Percentiles rank a stretch among this genome's conserved stretches.
These are phyloP conservation scores for Daphne laureola DNA, from an alignment of 441 rosid genomes.

Conservation along the genomic window DNA sequence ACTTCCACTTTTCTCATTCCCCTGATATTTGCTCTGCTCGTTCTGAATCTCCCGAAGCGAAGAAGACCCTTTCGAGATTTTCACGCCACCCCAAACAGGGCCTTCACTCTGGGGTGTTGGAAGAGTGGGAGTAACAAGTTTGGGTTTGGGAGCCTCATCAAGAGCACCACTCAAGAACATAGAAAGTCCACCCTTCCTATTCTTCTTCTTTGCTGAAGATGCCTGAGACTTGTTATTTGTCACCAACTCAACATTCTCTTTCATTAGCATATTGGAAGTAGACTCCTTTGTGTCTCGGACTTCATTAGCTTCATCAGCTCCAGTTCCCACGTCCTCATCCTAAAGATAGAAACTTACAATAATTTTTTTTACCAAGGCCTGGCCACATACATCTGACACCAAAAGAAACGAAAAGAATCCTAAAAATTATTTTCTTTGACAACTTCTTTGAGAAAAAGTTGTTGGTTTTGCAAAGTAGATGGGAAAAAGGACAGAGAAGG, in stretches of 20 bases:
- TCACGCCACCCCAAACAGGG: slow-evolving; percentile 98
- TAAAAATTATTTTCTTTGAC: too few species aligned
- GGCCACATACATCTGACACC: too few species aligned
- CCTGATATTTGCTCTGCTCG: slow-evolving; percentile 70
- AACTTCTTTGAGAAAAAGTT: too few species aligned
- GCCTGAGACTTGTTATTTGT: slow-evolving; percentile 35
- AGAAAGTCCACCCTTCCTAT: slow-evolving; percentile 94
- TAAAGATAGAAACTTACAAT: slow-evolving; percentile 14
- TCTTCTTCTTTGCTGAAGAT: slow-evolving; percentile 58
- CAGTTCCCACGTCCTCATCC: slow-evolving; percentile 29
- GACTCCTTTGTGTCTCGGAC: slow-evolving; percentile 28
- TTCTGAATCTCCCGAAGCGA: slow-evolving; percentile 85
- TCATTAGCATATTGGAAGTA: slow-evolving; percentile 29
- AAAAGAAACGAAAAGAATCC: too few species aligned
- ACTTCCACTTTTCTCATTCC: slow-evolving; percentile 26
- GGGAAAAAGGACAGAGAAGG: too few species aligned
- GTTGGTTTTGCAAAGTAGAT: too few species aligned
- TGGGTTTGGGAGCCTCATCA: slow-evolving; percentile 69
- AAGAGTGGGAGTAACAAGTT: slow-evolving; percentile 42
- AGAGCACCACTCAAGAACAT: slow-evolving; percentile 98
- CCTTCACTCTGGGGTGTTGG: slow-evolving; percentile 70
- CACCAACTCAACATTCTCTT: slow-evolving; percentile 27
- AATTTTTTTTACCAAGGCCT: background rate
- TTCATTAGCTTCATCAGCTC: slow-evolving; percentile 15
- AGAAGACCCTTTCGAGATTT: slow-evolving; percentile 64